These are phyloP conservation scores for Jamesozyma spencerorum DNA, from an alignment of 805 yeast species.

Conservation along the genomic window DNA sequence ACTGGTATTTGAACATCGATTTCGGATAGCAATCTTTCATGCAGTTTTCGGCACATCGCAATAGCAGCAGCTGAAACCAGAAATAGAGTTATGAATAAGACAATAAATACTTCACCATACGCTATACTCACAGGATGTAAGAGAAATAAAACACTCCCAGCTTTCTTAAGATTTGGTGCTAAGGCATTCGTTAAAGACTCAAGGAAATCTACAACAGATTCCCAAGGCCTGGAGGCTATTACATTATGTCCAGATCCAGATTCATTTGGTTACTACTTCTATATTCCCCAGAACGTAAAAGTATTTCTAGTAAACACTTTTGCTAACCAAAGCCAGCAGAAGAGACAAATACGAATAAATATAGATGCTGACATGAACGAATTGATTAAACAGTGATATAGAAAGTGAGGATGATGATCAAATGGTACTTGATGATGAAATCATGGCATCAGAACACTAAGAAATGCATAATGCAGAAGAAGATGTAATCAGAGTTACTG, in stretches of 20 bases:
- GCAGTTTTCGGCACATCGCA: conserved; percentile 5
- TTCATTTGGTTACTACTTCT: conserved; percentile 5
- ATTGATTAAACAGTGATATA: not conserved
- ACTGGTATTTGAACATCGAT: conserved; percentile 3
- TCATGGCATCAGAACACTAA: no score
- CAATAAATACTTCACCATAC: not conserved
- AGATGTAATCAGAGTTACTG: no score
- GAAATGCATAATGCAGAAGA: no score
- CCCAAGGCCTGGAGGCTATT: not conserved
- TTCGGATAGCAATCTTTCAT: not conserved
- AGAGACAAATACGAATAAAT: not conserved
- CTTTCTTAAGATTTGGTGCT: not conserved
- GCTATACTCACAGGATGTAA: not conserved
- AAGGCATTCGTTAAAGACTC: not conserved
- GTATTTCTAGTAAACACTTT: no score
- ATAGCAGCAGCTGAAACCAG: not conserved
- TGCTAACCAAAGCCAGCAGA: not conserved
- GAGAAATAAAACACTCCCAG: not conserved
- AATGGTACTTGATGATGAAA: not conserved
- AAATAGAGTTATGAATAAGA: not conserved
- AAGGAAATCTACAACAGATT: not conserved
- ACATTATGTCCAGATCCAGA: conserved; percentile 4
- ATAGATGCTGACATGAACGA: not conserved
- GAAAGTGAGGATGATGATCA: not conserved
- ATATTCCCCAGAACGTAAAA: conserved; percentile 6